phyloP scores from a whole-genome alignment of 306 rosid genomes.

The Styphnolobium japonicum region DNA sequence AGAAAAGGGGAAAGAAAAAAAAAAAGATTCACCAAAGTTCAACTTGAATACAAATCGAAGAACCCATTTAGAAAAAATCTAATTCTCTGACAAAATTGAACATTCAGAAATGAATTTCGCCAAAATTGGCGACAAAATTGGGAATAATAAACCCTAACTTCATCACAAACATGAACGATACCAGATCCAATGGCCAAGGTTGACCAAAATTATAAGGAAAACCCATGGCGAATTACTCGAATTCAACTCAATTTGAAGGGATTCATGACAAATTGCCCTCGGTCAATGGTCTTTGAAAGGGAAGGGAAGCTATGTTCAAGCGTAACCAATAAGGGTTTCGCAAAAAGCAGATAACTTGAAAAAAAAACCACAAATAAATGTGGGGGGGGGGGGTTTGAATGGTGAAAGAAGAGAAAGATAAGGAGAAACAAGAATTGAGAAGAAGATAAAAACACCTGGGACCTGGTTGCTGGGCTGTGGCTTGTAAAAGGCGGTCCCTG shows the following conservation, averaged over 20 bases:
- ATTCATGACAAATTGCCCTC: background rate
- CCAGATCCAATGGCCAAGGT: constrained; percentile 29
- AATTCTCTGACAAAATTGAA: constrained; percentile 30
- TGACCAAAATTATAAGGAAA: constrained; percentile 17
- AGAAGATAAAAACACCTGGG: constrained; percentile 3
- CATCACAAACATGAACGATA: constrained; percentile 27
- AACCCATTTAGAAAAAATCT: constrained; percentile 18
- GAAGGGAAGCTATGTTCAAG: background rate
- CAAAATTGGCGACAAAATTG: constrained; percentile 2
- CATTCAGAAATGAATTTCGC: constrained; percentile 23
- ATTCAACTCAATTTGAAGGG: constrained; percentile 20
- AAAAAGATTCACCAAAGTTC: background rate
- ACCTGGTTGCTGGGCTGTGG: constrained; percentile 2
- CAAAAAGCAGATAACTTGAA: background rate
- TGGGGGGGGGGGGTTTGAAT: background rate
- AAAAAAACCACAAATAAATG: too few relatives aligned
- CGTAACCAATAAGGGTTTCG: constrained; percentile 20
- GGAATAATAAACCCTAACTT: constrained; percentile 32
- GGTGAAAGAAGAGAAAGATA: background rate
- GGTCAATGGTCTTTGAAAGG: background rate
- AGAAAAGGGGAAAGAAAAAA: background rate
- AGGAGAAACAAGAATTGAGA: background rate
- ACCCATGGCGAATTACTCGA: constrained; percentile 10
- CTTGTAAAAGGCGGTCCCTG: background rate
- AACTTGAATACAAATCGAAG: constrained; percentile 27